Conservation (phyloP, 2,329 filamentous ascomycete species). For the Geoglossum cookeanum region DNA sequence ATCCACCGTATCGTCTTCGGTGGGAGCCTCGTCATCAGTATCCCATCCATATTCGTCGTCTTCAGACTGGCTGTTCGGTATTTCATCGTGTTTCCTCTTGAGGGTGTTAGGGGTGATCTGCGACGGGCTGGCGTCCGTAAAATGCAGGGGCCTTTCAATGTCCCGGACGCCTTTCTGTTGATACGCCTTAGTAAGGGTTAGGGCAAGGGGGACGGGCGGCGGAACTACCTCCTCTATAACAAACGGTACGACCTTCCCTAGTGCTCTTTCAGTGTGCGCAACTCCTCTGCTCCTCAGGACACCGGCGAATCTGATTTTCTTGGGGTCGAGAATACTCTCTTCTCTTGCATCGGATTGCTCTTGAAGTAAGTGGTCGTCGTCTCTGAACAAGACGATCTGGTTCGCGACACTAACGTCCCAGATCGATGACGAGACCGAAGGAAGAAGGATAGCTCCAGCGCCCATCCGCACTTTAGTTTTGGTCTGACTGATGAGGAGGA, state of each 20-base stretch:
- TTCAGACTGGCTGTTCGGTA: conserved; percentile 22
- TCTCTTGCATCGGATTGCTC: conserved; percentile 13
- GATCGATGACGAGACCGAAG: conserved; percentile 52
- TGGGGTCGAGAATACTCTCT: conserved; percentile 15
- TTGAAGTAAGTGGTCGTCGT: conserved; percentile 29
- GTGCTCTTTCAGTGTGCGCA: conserved; percentile 16
- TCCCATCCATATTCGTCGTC: conserved; percentile 18
- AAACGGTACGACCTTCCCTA: conserved; percentile 20
- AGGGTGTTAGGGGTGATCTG: conserved; percentile 10
- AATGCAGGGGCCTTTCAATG: neutral
- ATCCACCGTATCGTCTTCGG: neutral
- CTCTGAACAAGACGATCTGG: conserved; percentile 56
- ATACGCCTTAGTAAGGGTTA: conserved; percentile 4
- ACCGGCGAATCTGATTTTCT: conserved; percentile 21
- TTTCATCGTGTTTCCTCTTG: conserved; percentile 26
- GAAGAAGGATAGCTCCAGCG: conserved; percentile 47
- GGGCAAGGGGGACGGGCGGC: neutral
- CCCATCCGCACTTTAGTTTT: conserved; percentile 59
- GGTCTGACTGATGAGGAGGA: conserved; percentile 62
- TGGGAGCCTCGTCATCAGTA: conserved; percentile 4
- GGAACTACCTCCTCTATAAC: conserved; percentile 20
- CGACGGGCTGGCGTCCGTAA: conserved; percentile 4
- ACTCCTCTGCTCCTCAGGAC: conserved; percentile 25
- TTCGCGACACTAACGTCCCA: conserved; percentile 68
- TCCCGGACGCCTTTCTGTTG: neutral